Percentiles rank a stretch among this genome's conserved stretches.
phyloP scores from a whole-genome alignment of 169 alveolate genomes.

The Perkinsus chesapeaki region DNA sequence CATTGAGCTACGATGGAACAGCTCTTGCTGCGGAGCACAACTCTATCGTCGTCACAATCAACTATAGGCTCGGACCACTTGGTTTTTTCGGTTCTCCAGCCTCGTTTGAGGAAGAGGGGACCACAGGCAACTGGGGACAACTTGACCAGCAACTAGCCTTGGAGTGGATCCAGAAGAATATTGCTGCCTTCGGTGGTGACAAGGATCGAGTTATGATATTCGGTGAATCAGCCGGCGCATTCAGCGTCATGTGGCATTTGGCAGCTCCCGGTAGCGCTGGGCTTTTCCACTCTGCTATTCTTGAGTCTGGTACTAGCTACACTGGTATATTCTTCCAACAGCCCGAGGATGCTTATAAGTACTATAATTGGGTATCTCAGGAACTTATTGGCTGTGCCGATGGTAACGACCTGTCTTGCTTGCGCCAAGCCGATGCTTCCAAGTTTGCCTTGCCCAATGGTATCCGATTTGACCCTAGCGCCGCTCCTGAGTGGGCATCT shows the following conservation, averaged over 20 bases:
- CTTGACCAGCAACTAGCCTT: conserved; percentile 47
- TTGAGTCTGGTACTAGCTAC: neutral
- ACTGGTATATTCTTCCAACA: neutral
- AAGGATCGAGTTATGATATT: conserved; percentile 33
- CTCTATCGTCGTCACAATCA: conserved; percentile 37
- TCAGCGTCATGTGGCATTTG: conserved; percentile 33
- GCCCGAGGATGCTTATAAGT: neutral
- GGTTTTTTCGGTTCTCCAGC: conserved; percentile 21
- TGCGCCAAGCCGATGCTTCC: neutral
- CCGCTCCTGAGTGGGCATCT: conserved; percentile 1
- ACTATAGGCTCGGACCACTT: conserved; percentile 40
- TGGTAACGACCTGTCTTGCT: neutral
- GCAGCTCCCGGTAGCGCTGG: conserved; percentile 22
- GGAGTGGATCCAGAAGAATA: conserved; percentile 47
- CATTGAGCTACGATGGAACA: neutral
- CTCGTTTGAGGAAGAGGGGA: neutral
- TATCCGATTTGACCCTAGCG: neutral
- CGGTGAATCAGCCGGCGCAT: conserved; percentile 48
- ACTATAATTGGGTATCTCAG: neutral
- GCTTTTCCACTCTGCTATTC: neutral
- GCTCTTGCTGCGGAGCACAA: neutral
- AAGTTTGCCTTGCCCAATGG: neutral
- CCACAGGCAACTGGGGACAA: conserved; percentile 38
- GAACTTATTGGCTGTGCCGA: neutral
- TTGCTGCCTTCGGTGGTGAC: conserved; percentile 46